Base-by-base conservation (phyloP, 768 basidiomycete genomes). In the Serendipita sp. region DNA sequence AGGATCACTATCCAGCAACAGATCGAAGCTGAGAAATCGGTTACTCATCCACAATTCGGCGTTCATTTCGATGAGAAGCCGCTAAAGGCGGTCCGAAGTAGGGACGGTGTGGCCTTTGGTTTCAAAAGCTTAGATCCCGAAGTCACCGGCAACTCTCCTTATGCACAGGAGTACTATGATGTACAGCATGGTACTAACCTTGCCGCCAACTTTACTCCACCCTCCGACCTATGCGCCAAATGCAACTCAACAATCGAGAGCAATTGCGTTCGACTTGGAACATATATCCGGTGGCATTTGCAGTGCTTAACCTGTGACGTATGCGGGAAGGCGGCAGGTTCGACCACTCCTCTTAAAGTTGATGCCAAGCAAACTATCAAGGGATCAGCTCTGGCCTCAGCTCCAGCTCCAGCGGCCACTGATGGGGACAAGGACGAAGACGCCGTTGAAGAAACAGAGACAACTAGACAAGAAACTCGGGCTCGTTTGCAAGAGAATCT, bases 231-330 rank as follows among this genome's bases (percentile, higher is more conserved):
- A 45, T 99, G 96, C 72, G 83, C 92, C 62, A 86, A 84, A 71
- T 99, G 96, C 74, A 80, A 82, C 45, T 78, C 84, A 67, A 95
- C 95, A 0, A 91, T 99, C 30, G 96, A 99, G 75, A 96, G 98
- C 73, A 95, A 98, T 69, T 98, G 96, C 71, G 89, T 92, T 51
- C 82, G 96, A 65, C 76, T 95, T 32, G 96, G 93, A 37, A 94
- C 92, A 18, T 95, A 93, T 76, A 87, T 91, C 71, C 81, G 95
- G 53, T 98, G 96, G 96, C 96, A 99, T 75, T 89, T 92, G 1
- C 80, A 88, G 35, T 99, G 96, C 72, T 77, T 99, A n/a, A 83
- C 86, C 66, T 99, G 96, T 69, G 76, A 75, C 13, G 77, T 77
- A n/a, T 97, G 95, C 70, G 88, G 90, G 8, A 89, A 86, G 72